A percentile compares a stretch with the other conserved stretches of the same genome.
Conservation (phyloP, 208 protist genomes). For the Acanthamoeba triangularis region DNA sequence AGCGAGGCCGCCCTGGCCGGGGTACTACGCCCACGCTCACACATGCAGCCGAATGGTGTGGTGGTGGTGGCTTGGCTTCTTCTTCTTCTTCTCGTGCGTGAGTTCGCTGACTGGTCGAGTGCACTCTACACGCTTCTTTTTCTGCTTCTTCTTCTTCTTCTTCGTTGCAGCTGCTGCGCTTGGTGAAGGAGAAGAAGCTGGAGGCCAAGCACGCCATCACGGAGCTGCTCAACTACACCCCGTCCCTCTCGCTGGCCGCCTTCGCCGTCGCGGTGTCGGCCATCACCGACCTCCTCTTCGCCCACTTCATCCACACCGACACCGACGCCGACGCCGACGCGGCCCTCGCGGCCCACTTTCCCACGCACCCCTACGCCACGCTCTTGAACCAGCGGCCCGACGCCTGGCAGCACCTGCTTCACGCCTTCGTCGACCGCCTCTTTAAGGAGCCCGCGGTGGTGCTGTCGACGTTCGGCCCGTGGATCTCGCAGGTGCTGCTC, state of each 20-base stretch:
- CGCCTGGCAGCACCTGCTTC: conserved; percentile 38
- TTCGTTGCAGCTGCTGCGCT: neutral
- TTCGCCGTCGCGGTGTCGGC: conserved; percentile 2
- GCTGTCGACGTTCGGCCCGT: neutral
- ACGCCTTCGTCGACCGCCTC: conserved; percentile 43
- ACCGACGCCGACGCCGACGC: neutral
- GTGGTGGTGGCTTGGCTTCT: too few relatives aligned
- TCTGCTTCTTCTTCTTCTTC: too few relatives aligned
- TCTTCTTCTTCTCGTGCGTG: neutral
- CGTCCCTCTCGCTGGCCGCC: conserved; percentile 27
- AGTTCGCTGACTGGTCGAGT: neutral
- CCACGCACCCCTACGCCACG: conserved; percentile 31
- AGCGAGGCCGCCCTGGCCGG: conserved; percentile 26
- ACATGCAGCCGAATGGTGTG: neutral
- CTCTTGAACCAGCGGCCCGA: conserved; percentile 51
- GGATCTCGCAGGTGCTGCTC: conserved; percentile 47
- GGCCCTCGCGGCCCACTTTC: neutral
- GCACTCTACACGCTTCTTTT: neutral
- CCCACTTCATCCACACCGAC: neutral
- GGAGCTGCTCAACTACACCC: conserved; percentile 63
- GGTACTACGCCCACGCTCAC: conserved; percentile 5
- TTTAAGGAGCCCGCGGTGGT: neutral
- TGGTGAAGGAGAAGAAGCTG: conserved; percentile 66
- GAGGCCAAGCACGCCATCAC: conserved; percentile 54
- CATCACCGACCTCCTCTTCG: conserved; percentile 61